Conservation (phyloP, 495 filamentous ascomycete species). For the Lasiosphaeria miniovina region DNA sequence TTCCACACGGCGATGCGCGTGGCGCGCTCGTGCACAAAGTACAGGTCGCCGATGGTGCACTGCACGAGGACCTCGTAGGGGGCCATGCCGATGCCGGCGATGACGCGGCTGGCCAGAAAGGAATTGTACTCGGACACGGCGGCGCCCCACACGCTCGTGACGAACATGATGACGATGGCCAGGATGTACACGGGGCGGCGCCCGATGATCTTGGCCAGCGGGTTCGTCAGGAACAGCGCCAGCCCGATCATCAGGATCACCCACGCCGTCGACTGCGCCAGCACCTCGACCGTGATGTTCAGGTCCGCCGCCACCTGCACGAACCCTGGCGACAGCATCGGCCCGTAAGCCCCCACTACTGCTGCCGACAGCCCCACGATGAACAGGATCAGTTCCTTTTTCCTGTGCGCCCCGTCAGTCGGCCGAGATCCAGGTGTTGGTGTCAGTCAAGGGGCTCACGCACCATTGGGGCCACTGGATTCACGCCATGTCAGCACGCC, state of each 20-base stretch:
- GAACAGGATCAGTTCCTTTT: constrained; percentile 51
- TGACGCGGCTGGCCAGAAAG: constrained; percentile 51
- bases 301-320: constrained; percentile 38
- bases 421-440: constrained; percentile 13
- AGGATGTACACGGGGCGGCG: constrained; percentile 61
- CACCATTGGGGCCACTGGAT: constrained; percentile 25
- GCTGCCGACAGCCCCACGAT: constrained; percentile 54
- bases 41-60: constrained; percentile 54
- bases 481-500: background rate
- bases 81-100: constrained; percentile 54
- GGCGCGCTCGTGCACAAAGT: constrained; percentile 65
- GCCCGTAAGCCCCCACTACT: constrained; percentile 54
- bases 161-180: constrained; percentile 56
- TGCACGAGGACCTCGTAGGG: constrained; percentile 59
- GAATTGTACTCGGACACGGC: constrained; percentile 53
- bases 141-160: constrained; percentile 59
- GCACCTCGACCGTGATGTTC: constrained; percentile 30
- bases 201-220: constrained; percentile 61
- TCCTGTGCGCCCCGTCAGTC: constrained; percentile 15
- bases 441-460: constrained; percentile 4
- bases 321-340: constrained; percentile 53
- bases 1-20: constrained; percentile 65
- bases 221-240: constrained; percentile 56
- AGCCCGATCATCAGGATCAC: constrained; percentile 34
- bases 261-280: constrained; percentile 38